Percentiles rank a stretch among this genome's conserved stretches.
Conservation (phyloP, 164 flowering plant genomes). For the Stephania cephalantha region DNA sequence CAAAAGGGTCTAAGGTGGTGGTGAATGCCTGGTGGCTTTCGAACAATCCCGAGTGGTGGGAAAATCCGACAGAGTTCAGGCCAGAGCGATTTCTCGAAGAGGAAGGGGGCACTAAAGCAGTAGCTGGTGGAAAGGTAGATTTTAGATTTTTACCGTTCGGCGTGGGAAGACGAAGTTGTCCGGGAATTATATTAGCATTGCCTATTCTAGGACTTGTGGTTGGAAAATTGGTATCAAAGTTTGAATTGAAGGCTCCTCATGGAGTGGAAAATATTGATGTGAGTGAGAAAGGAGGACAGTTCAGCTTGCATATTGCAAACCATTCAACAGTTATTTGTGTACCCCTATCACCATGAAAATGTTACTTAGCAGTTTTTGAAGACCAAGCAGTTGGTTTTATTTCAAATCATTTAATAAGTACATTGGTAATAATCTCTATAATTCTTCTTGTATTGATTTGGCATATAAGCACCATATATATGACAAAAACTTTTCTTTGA, state of each 20-base stretch:
- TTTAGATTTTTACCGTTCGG: conserved; percentile 83
- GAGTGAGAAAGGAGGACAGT: conserved; percentile 81
- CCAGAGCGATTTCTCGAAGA: conserved; percentile 85
- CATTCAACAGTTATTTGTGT: conserved; percentile 88
- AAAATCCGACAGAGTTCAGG: conserved; percentile 72
- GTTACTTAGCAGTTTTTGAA: no score
- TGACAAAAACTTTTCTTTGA: no score
- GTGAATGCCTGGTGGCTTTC: conserved; percentile 95
- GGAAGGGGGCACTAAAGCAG: conserved; percentile 55
- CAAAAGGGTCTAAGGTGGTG: conserved; percentile 81
- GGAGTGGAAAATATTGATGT: conserved; percentile 71
- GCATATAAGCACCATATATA: no score
- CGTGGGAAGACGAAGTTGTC: conserved; percentile 83
- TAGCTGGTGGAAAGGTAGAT: conserved; percentile 73
- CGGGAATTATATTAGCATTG: conserved; percentile 82
- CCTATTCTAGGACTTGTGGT: conserved; percentile 80
- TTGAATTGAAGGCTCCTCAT: conserved; percentile 77
- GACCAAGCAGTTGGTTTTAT: no score
- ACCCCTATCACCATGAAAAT: conserved; percentile 28
- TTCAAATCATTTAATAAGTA: no score
- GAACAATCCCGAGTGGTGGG: conserved; percentile 73
- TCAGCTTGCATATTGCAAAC: conserved; percentile 81
- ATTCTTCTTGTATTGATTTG: no score
- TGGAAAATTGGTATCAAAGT: conserved; percentile 80
- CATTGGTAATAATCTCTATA: no score